Percentiles rank a stretch among this genome's conserved stretches.
Conservation (phyloP, 78 protist genomes). For the Pelomyxa schiedti region DNA sequence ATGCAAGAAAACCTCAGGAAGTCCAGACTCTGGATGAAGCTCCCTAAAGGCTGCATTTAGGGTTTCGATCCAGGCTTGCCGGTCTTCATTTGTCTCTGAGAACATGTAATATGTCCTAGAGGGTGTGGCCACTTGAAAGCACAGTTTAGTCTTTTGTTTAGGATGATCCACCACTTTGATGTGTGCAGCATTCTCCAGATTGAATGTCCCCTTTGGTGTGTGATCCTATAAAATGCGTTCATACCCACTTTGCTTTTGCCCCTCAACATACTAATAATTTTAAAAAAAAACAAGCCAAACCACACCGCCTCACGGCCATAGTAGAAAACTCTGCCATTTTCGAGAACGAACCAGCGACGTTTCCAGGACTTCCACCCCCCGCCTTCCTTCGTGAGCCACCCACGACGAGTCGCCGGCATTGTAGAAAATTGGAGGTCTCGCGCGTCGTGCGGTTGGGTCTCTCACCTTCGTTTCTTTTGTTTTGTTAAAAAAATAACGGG, state of each 20-base stretch:
- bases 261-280: not conserved
- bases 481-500: no score
- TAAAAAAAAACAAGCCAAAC: no score
- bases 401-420: no score
- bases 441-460: no score
- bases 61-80: slow-evolving; percentile 39
- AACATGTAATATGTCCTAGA: slow-evolving; percentile 31
- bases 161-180: slow-evolving; percentile 25
- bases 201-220: not conserved
- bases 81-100: slow-evolving; percentile 40
- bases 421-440: no score
- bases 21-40: not conserved
- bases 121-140: slow-evolving; percentile 51
- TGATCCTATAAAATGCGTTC: not conserved
- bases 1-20: slow-evolving; percentile 11
- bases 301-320: not conserved
- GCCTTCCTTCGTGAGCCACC: slow-evolving; percentile 56
- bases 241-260: not conserved
- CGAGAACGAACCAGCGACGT: slow-evolving; percentile 31
- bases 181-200: slow-evolving; percentile 33
- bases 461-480: no score
- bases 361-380: slow-evolving; percentile 62
- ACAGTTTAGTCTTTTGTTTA: slow-evolving; percentile 13
- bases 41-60: not conserved
- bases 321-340: not conserved